A percentile compares a stretch with the other conserved stretches of the same genome.
These are phyloP conservation scores for Babesia bovis DNA, from an alignment of 169 alveolate species.

Conservation along the genomic window DNA sequence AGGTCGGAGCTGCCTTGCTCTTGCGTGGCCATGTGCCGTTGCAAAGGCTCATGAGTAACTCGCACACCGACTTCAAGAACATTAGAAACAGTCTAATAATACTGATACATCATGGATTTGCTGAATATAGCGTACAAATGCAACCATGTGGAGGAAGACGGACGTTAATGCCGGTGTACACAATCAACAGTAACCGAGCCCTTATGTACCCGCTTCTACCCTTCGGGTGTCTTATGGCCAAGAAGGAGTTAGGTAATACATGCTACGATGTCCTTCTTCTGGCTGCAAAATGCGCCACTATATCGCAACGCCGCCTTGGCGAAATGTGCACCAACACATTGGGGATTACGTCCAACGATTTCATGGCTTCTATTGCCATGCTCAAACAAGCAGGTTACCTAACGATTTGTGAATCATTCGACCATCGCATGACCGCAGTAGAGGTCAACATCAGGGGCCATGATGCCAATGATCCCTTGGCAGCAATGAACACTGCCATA, in stretches of 20 bases:
- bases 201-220: conserved; percentile 44
- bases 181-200: conserved; percentile 29
- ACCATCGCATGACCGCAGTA: conserved; percentile 10
- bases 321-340: conserved; percentile 7
- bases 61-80: conserved; percentile 36
- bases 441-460: conserved; percentile 8
- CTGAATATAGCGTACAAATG: conserved; percentile 38
- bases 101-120: conserved; percentile 49
- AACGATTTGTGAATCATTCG: conserved; percentile 28
- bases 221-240: conserved; percentile 24
- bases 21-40: conserved; percentile 58
- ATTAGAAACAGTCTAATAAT: conserved; percentile 50
- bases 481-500: conserved; percentile 32
- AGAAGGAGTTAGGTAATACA: conserved; percentile 27
- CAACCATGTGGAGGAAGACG: conserved; percentile 7
- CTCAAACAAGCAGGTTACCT: conserved; percentile 21
- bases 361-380: conserved; percentile 14
- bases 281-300: conserved; percentile 40
- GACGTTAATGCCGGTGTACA: conserved; percentile 33
- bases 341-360: not conserved
- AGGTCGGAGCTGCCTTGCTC: conserved; percentile 53
- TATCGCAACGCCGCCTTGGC: conserved; percentile 34
- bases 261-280: conserved; percentile 29
- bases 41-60: conserved; percentile 30
- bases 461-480: conserved; percentile 21